Percentiles rank a stretch among this genome's conserved stretches.
Evolutionary conservation across 345 rosid species (phyloP).

Genomic region (Raphanus raphanistrum): DNA sequence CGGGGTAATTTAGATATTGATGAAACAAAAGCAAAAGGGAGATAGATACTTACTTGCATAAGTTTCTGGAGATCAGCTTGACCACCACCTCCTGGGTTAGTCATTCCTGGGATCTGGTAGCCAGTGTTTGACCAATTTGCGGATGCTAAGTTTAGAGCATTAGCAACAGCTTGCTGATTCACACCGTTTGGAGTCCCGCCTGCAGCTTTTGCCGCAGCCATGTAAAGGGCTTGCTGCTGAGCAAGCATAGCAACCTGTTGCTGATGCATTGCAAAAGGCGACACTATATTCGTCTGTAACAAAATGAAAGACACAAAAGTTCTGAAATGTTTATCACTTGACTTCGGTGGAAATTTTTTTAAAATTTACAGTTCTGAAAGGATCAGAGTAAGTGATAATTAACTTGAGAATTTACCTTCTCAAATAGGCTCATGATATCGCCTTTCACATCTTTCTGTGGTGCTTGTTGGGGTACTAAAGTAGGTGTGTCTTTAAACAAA

Average conservation of each 20-base stretch:
- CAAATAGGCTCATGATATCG: slow-evolving; percentile 98
- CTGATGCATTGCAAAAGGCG: slow-evolving; percentile 92
- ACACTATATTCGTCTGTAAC: slow-evolving; percentile 80
- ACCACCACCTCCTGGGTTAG: slow-evolving; percentile 54
- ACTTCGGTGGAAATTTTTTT: background rate
- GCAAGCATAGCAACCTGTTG: slow-evolving; percentile 93
- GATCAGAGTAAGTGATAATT: background rate
- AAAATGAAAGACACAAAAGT: slow-evolving; percentile 28
- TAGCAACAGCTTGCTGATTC: slow-evolving; percentile 56
- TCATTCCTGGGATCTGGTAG: slow-evolving; percentile 70
- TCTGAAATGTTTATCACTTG: slow-evolving; percentile 23
- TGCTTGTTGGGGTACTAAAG: slow-evolving; percentile 46
- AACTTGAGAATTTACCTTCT: slow-evolving; percentile 61
- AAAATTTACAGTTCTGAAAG: background rate
- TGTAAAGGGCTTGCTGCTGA: slow-evolving; percentile 83
- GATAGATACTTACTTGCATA: slow-evolving; percentile 59
- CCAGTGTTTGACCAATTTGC: slow-evolving; percentile 62
- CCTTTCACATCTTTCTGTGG: slow-evolving; percentile 81
- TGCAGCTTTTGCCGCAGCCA: slow-evolving; percentile 86
- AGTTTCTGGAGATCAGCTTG: slow-evolving; percentile 69
- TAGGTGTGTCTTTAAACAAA: slow-evolving; percentile 67
- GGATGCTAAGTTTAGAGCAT: slow-evolving; percentile 49
- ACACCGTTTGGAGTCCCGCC: slow-evolving; percentile 49
- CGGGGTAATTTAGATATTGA: background rate
- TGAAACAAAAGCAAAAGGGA: background rate